These are phyloP conservation scores for Avena atlantica DNA, from an alignment of 176 grass and related monocot species.

Conservation along the genomic window DNA sequence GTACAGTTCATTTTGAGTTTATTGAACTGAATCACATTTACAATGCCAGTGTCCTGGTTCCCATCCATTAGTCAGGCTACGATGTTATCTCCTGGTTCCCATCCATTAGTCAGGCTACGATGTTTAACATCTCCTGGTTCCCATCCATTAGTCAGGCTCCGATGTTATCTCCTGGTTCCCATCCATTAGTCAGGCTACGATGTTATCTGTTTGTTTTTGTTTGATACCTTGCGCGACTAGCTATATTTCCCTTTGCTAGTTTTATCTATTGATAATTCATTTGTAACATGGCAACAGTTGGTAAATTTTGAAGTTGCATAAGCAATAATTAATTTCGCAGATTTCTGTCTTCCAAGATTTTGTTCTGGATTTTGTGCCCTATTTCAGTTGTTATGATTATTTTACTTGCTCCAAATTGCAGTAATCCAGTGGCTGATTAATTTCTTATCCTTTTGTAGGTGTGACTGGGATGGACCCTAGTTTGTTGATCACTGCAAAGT, in stretches of 20 bases:
- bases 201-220: not conserved
- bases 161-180: not conserved
- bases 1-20: not conserved
- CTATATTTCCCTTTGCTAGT: not conserved
- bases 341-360: not conserved
- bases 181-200: not conserved
- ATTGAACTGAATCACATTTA: not conserved
- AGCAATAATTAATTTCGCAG: not conserved
- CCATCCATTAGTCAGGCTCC: not conserved
- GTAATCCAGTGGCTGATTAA: not conserved
- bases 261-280: not conserved
- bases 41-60: not conserved
- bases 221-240: not conserved
- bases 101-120: not conserved
- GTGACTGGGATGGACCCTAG: not conserved
- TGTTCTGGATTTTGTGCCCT: not conserved
- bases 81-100: not conserved
- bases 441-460: slow-evolving; percentile 37
- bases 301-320: not conserved
- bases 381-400: not conserved
- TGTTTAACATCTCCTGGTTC: not conserved
- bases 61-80: not conserved
- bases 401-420: not conserved
- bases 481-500: slow-evolving; percentile 10
- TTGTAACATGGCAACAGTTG: not conserved